Percentiles rank a stretch among this genome's conserved stretches.
These are phyloP conservation scores for Eleusine indica DNA, from an alignment of 176 grass and related monocot species.

Conservation along the genomic window DNA sequence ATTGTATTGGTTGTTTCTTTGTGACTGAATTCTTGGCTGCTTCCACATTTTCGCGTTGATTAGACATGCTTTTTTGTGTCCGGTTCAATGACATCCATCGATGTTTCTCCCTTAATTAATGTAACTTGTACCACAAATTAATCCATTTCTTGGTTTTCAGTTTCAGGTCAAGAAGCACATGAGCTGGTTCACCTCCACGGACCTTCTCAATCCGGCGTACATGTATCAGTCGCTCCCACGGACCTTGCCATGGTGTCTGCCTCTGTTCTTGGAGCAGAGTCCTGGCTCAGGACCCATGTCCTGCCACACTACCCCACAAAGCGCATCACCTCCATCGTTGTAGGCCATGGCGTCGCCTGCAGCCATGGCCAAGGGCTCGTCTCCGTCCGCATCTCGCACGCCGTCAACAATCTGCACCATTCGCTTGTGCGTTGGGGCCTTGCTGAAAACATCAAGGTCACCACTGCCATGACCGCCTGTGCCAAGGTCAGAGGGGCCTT, in stretches of 20 bases:
- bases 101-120: background rate
- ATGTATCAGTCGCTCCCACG: constrained; percentile 28
- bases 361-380: constrained; percentile 20
- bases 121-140: background rate
- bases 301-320: constrained; percentile 35
- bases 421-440: constrained; percentile 48
- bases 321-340: constrained; percentile 42
- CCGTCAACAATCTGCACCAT: constrained; percentile 47
- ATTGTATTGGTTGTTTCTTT: background rate
- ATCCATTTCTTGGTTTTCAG: constrained; percentile 15
- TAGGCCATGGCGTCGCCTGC: constrained; percentile 35
- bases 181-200: constrained; percentile 40
- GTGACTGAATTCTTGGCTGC: background rate
- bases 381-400: constrained; percentile 15
- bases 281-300: constrained; percentile 52
- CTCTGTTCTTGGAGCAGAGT: constrained; percentile 46
- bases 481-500: background rate
- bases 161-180: constrained; percentile 60
- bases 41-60: background rate
- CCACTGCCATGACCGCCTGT: constrained; percentile 13
- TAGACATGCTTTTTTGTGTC: background rate
- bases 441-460: constrained; percentile 42
- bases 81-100: background rate
- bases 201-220: constrained; percentile 20
- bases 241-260: constrained; percentile 41